These are phyloP conservation scores for Takakia lepidozioides DNA, from an alignment of 225 moss, liverwort and hornwort species.

Conservation along the genomic window DNA sequence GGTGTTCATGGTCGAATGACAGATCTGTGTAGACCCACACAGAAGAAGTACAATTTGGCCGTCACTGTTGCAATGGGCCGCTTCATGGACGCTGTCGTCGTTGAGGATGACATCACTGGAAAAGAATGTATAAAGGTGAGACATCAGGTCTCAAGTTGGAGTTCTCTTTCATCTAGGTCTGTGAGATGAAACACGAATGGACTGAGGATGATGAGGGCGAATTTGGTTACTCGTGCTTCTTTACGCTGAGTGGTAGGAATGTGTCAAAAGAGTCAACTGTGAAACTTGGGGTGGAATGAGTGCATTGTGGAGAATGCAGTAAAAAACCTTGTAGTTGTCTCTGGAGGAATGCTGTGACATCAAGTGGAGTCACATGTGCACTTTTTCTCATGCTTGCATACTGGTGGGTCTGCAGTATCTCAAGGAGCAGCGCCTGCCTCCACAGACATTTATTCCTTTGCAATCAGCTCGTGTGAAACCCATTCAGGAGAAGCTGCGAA, in stretches of 20 bases:
- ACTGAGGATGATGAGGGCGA: too few relatives aligned
- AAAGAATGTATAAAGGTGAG: conserved; percentile 97
- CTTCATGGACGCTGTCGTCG: conserved; percentile 98
- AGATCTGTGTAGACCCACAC: conserved; percentile 98
- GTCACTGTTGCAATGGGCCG: conserved; percentile 98
- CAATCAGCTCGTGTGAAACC: conserved; percentile 86
- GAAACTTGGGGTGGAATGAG: too few relatives aligned
- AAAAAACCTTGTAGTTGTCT: too few relatives aligned
- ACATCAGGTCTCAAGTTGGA: too few relatives aligned
- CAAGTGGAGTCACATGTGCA: too few relatives aligned
- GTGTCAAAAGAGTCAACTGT: too few relatives aligned
- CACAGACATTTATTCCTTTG: conserved; percentile 89
- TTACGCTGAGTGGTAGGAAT: too few relatives aligned
- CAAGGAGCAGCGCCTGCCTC: conserved; percentile 95
- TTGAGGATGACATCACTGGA: conserved; percentile 92
- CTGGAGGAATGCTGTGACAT: too few relatives aligned
- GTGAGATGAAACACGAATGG: too few relatives aligned
- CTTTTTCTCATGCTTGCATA: neutral
- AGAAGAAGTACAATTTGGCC: conserved; percentile 96
- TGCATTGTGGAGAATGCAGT: too few relatives aligned
- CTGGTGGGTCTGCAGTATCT: conserved; percentile 51
- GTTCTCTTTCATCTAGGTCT: too few relatives aligned
- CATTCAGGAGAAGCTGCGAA: conserved; percentile 80
- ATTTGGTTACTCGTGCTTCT: too few relatives aligned
- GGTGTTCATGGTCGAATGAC: conserved; percentile 99